These are phyloP conservation scores for Strobilomyces dryophilus DNA, from an alignment of 768 basidiomycete species.

Conservation along the genomic window DNA sequence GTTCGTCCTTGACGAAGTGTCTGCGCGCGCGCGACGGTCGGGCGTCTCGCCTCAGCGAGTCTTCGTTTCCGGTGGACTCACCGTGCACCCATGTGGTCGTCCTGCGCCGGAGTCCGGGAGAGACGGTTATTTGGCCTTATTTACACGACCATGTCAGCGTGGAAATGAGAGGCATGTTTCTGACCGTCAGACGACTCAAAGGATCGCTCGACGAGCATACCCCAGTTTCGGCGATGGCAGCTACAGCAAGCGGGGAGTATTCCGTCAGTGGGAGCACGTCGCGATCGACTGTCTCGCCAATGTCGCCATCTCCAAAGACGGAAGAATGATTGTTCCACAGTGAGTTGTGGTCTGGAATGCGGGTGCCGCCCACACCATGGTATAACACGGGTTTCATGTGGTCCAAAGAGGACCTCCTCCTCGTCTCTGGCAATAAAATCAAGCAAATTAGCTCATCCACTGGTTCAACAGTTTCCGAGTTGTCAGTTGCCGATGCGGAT, in stretches of 20 bases:
- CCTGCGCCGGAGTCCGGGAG: slow-evolving; percentile 50
- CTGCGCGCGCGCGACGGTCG: slow-evolving; percentile 33
- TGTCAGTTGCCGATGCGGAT: not conserved
- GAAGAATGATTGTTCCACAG: not conserved
- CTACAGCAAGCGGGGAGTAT: not conserved
- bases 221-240: too few species aligned
- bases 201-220: too few species aligned
- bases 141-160: too few species aligned
- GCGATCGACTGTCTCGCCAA: not conserved
- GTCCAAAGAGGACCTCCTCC: not conserved
- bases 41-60: not conserved
- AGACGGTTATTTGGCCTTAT: slow-evolving; percentile 28
- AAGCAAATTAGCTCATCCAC: not conserved
- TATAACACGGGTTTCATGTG: not conserved
- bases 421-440: not conserved
- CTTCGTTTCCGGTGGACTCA: slow-evolving; percentile 26
- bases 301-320: not conserved
- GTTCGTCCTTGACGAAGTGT: slow-evolving; percentile 75
- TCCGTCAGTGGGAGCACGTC: not conserved
- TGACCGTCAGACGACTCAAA: too few species aligned
- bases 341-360: not conserved
- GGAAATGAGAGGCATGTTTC: too few species aligned
- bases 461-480: not conserved
- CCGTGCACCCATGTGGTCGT: slow-evolving; percentile 77
- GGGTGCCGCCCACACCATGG: not conserved